A percentile compares a stretch with the other conserved stretches of the same genome.
These are phyloP conservation scores for Candida sp. DNA, from an alignment of 1,139 yeast genomes.

Conservation along the genomic window DNA sequence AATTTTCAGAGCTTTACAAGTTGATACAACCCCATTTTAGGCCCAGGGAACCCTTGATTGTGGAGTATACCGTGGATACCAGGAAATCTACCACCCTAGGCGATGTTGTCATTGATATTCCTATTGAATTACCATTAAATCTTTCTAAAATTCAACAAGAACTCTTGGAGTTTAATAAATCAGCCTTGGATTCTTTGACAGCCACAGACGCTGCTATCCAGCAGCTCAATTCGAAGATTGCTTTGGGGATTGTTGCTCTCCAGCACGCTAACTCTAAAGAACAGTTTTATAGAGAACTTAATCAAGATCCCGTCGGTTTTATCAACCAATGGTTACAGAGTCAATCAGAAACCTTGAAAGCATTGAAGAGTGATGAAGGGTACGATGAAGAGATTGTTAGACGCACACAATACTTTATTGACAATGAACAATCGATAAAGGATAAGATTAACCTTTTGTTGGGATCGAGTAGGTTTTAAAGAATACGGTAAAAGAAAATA, in stretches of 20 bases:
- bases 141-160: conserved; percentile 38
- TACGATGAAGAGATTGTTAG: conserved; percentile 90
- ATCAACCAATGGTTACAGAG: conserved; percentile 70
- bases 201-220: conserved; percentile 49
- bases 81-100: conserved; percentile 79
- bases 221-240: conserved; percentile 56
- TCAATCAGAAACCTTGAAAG: conserved; percentile 72
- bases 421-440: conserved; percentile 59
- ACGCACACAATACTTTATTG: conserved; percentile 75
- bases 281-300: conserved; percentile 65
- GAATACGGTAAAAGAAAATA: no score
- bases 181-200: conserved; percentile 35
- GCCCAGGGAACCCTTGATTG: conserved; percentile 75
- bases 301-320: conserved; percentile 75
- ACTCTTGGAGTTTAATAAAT: conserved; percentile 35
- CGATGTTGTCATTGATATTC: conserved; percentile 73
- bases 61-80: conserved; percentile 75
- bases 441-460: conserved; percentile 76
- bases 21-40: conserved; percentile 55
- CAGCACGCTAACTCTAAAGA: conserved; percentile 51
- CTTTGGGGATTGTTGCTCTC: conserved; percentile 61
- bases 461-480: conserved; percentile 27
- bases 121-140: conserved; percentile 53
- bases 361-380: conserved; percentile 82
- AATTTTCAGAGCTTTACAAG: conserved; percentile 74